phyloP scores from a whole-genome alignment of 345 rosid genomes.

The Rhizophora mangle region DNA sequence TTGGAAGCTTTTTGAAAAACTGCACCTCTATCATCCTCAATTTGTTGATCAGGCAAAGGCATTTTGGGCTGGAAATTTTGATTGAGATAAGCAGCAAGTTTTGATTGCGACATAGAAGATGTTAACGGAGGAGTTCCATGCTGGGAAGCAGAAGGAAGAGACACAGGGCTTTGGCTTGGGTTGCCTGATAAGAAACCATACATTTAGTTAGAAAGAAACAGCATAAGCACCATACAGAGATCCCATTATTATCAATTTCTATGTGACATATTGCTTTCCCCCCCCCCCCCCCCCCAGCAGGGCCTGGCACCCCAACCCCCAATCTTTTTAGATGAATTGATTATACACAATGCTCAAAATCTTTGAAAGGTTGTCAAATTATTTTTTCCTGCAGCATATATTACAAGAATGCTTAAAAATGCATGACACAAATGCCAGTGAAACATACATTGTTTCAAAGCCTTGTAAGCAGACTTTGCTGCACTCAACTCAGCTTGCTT shows the following conservation, averaged over 20 bases:
- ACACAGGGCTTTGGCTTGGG: constrained; percentile 1
- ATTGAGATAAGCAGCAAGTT: constrained; percentile 12
- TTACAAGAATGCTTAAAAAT: background rate
- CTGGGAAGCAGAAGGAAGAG: constrained; percentile 9
- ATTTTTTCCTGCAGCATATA: too few relatives aligned
- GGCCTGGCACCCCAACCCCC: background rate
- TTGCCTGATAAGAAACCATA: constrained; percentile 15
- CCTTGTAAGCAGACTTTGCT: constrained; percentile 62
- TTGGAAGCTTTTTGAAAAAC: constrained; percentile 1
- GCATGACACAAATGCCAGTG: background rate
- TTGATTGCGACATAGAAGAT: constrained; percentile 10
- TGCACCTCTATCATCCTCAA: constrained; percentile 20
- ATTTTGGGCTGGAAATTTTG: constrained; percentile 19
- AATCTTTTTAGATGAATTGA: background rate
- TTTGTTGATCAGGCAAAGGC: background rate
- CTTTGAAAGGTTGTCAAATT: background rate
- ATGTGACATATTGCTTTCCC: background rate
- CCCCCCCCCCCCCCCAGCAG: too few relatives aligned
- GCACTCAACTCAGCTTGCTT: constrained; percentile 63
- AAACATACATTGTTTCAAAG: constrained; percentile 33
- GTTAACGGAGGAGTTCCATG: constrained; percentile 12
- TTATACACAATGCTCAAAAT: background rate
- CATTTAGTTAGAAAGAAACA: background rate
- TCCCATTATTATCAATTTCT: background rate
- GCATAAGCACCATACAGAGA: background rate